Conservation (phyloP, 306 rosid species). For the Carpinus fangiana region DNA sequence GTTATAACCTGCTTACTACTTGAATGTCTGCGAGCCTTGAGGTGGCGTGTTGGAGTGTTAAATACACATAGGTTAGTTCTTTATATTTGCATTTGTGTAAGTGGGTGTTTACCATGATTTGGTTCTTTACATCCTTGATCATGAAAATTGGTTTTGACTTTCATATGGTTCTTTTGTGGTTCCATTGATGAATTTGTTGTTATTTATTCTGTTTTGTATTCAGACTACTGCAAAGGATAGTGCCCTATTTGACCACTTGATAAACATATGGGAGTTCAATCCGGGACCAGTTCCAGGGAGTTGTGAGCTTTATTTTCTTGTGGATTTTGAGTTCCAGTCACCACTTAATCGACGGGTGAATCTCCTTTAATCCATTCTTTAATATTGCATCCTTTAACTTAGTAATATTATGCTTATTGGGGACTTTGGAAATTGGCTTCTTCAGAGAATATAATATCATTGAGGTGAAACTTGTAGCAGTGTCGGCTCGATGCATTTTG, state of each 20-base stretch:
- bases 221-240: conserved; percentile 80
- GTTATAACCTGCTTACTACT: not conserved
- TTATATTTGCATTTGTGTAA: conserved; percentile 9
- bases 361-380: conserved; percentile 8
- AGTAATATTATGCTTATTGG: conserved; percentile 6
- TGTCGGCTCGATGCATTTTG: too few relatives aligned
- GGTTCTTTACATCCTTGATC: conserved; percentile 5
- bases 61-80: not conserved
- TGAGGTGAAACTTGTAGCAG: not conserved
- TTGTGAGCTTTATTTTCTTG: conserved; percentile 79
- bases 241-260: conserved; percentile 78
- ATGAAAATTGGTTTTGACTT: not conserved
- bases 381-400: conserved; percentile 5
- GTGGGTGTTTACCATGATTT: conserved; percentile 1
- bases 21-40: not conserved
- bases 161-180: not conserved
- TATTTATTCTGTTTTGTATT: conserved; percentile 15
- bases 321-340: conserved; percentile 90
- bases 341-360: conserved; percentile 90
- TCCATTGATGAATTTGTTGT: conserved; percentile 10
- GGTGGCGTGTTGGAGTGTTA: not conserved
- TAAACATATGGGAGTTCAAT: conserved; percentile 87
- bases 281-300: conserved; percentile 89
- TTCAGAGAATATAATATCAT: not conserved
- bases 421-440: not conserved